Evolutionary conservation across 306 rosid genomes (phyloP), one percentile per base, ranked within the genome.

Genomic region (Hippophae tibetana): DNA sequence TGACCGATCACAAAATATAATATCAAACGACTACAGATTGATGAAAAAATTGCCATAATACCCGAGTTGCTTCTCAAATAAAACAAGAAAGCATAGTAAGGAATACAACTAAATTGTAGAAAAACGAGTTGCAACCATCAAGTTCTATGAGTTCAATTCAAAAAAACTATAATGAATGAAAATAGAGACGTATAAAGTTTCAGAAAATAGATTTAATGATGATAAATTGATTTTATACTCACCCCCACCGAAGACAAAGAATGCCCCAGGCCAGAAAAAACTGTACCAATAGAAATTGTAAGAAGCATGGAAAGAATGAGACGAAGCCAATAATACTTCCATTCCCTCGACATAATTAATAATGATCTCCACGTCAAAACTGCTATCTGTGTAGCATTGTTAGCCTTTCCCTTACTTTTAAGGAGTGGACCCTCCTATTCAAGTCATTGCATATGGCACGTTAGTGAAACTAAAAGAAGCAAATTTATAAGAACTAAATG

Each of bases 241-340:
- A 93, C 99, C 94, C 52, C 79, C 75, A 93, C 95, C 56, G 99
- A 88, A 59, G 93, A 93, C 70, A 93, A 61, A 69, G 99, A 93
- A 80, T 93, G 99, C 52, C 99, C 99, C 53, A 89, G 78, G 76
- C 90, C 94, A 54, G 97, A 93, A 74, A 93, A 93, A 43, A 79
- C 80, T 42, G 99, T 93, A 52, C 99, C 94, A 38, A 89, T 77
- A 70, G 90, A 86, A 44, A 93, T 79, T 0, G 97, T 75, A 50
- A 93, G 84, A 54, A 93, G 86, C 94, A 93, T 80, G 66, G 65
- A 78, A 72, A 93, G 99, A 84, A 84, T 73, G 67, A 93, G 99
- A 56, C 95, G 96, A 65, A 93, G 90, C 99, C 99, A 93, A 64
- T 88, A 93, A 79, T 88, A 88, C 72, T 79, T 85, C 99, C 99